Evolutionary conservation across 2,329 filamentous ascomycete species (phyloP).

Genomic region (Thielaviopsis cerberus): DNA sequence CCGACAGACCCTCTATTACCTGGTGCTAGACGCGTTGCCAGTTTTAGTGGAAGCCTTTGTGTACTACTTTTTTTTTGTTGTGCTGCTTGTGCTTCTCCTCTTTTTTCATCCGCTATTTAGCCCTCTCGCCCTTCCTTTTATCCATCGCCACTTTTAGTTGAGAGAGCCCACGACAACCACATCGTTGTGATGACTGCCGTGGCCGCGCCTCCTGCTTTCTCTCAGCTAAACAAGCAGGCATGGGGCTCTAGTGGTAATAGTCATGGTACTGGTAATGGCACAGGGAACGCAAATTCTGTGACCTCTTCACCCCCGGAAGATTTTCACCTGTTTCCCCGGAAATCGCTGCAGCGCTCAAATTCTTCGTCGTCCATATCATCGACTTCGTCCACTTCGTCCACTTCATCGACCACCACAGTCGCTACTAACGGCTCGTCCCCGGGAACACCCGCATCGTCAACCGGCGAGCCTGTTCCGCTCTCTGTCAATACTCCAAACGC

Average conservation of each 20-base stretch:
- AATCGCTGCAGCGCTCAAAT: constrained; percentile 68
- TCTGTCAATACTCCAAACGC: constrained; percentile 5
- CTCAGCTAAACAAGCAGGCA: constrained; percentile 44
- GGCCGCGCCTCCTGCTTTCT: constrained; percentile 44
- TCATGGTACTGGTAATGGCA: constrained; percentile 13
- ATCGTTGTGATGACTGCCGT: constrained; percentile 41
- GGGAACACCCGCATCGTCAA: constrained; percentile 32
- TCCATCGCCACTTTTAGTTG: background rate
- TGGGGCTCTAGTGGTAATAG: constrained; percentile 39
- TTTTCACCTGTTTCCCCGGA: constrained; percentile 74
- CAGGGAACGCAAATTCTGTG: constrained; percentile 1
- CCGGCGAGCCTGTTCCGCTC: constrained; percentile 19
- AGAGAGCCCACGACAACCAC: constrained; percentile 6
- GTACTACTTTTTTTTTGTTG: background rate
- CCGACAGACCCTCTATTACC: background rate
- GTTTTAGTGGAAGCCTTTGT: background rate
- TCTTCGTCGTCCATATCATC: constrained; percentile 76
- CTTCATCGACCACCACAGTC: constrained; percentile 43
- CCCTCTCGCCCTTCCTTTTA: background rate
- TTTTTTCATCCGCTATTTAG: background rate
- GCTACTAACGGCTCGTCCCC: constrained; percentile 43
- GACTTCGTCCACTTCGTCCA: constrained; percentile 36
- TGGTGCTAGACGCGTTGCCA: background rate
- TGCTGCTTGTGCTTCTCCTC: background rate
- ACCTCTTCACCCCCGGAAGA: constrained; percentile 45